A percentile compares a stretch with the other conserved stretches of the same genome.
Evolutionary conservation across 108 stramenopile species (phyloP).

Genomic region (Cylindrotheca fusiformis): DNA sequence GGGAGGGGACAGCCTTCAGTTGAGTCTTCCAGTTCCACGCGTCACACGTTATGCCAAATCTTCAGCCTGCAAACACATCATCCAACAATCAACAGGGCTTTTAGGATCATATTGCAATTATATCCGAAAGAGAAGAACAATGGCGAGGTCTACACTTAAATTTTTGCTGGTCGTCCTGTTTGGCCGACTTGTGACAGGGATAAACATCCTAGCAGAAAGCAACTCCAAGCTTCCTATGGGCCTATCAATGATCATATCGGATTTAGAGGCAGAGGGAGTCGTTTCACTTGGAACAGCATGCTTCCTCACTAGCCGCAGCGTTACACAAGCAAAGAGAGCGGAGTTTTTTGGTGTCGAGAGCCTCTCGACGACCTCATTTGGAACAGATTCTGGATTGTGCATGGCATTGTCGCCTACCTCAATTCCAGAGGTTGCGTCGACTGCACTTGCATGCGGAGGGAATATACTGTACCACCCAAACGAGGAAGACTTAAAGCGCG

Average conservation of each 20-base stretch:
- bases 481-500: constrained; percentile 57
- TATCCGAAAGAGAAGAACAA: not conserved
- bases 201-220: constrained; percentile 31
- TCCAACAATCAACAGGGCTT: too few relatives aligned
- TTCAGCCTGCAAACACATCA: too few relatives aligned
- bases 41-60: too few relatives aligned
- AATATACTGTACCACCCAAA: constrained; percentile 67
- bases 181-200: not conserved
- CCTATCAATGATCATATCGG: constrained; percentile 73
- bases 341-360: constrained; percentile 39
- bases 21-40: too few relatives aligned
- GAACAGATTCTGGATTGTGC: constrained; percentile 52
- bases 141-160: too few relatives aligned
- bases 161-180: not conserved
- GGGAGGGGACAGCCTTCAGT: too few relatives aligned
- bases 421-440: constrained; percentile 56
- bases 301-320: constrained; percentile 65
- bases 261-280: constrained; percentile 72
- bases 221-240: constrained; percentile 74
- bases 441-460: constrained; percentile 75
- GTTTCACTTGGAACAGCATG: constrained; percentile 60
- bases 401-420: constrained; percentile 58
- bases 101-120: too few relatives aligned
- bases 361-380: constrained; percentile 60
- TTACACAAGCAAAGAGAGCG: constrained; percentile 35